Conservation (phyloP, 148 eudicot genomes). For the Salicornia ramosissima region DNA sequence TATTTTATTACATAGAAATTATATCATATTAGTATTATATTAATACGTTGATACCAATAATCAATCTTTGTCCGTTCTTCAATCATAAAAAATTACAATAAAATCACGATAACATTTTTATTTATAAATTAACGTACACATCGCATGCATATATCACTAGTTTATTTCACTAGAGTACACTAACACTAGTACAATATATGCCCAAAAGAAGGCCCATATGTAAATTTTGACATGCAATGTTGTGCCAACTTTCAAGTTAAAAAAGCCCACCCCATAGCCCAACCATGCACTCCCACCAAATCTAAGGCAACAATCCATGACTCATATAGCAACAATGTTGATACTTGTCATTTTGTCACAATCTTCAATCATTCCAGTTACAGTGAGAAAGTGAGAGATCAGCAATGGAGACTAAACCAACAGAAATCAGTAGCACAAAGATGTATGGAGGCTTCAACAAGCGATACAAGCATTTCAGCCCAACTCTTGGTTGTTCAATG, state of each 20-base stretch:
- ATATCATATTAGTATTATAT: too few species aligned
- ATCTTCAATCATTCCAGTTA: neutral
- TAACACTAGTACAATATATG: too few species aligned
- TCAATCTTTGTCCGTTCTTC: too few species aligned
- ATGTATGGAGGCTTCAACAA: conserved; percentile 90
- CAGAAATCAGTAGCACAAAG: conserved; percentile 82
- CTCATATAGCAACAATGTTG: neutral
- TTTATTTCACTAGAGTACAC: too few species aligned
- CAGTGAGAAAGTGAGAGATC: conserved; percentile 21
- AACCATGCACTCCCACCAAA: neutral
- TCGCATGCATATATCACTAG: too few species aligned
- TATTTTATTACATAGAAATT: too few species aligned
- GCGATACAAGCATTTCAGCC: conserved; percentile 81
- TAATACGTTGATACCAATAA: too few species aligned
- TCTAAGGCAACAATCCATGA: neutral
- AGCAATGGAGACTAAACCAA: conserved; percentile 54
- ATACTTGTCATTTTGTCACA: neutral
- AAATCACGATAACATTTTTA: too few species aligned
- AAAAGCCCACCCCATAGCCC: neutral
- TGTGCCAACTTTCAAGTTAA: neutral
- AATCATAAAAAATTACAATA: too few species aligned
- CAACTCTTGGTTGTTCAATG: conserved; percentile 85
- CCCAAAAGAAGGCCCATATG: too few species aligned
- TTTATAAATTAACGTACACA: too few species aligned
- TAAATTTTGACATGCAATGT: neutral